Conservation (phyloP, 495 filamentous ascomycete species). For the Staphylotrichum tortipilum region DNA sequence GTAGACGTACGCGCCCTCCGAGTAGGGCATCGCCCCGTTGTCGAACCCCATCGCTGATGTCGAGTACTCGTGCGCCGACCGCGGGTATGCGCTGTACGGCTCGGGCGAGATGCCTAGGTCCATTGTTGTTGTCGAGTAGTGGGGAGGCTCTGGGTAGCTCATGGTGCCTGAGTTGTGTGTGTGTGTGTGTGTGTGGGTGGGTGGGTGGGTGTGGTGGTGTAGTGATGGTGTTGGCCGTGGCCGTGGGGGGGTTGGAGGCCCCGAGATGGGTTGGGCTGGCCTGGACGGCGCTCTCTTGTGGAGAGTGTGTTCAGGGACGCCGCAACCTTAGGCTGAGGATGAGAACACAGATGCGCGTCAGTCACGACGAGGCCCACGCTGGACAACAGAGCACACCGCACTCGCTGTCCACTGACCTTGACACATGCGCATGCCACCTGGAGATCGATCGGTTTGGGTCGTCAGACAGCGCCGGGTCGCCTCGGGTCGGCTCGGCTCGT, state of each 20-base stretch:
- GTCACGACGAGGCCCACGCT: conserved; percentile 11
- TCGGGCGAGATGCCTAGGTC: conserved; percentile 37
- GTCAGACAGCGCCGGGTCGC: not conserved
- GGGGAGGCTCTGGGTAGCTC: conserved; percentile 37
- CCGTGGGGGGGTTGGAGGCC: not conserved
- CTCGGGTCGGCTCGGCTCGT: no score
- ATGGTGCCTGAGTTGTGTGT: conserved; percentile 36
- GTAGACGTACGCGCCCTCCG: conserved; percentile 31
- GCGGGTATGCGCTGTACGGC: conserved; percentile 29
- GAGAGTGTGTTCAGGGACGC: conserved; percentile 8
- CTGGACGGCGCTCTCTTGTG: conserved; percentile 2
- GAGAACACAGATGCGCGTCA: conserved; percentile 12
- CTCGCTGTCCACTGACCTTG: conserved; percentile 9
- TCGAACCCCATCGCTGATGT: conserved; percentile 34
- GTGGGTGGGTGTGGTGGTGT: no score
- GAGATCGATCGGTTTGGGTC: no score
- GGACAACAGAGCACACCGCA: no score
- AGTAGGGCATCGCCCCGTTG: conserved; percentile 25
- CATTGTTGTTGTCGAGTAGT: conserved; percentile 30
- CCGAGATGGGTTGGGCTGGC: not conserved
- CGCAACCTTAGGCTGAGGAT: conserved; percentile 15
- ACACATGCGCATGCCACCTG: conserved; percentile 7
- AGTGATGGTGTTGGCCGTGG: conserved; percentile 19
- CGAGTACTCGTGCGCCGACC: conserved; percentile 32
- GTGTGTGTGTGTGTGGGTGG: no score